Percentiles rank a stretch among this genome's conserved stretches.
Evolutionary conservation across 345 rosid genomes (phyloP).

Genomic region (Dipteronia sinensis): DNA sequence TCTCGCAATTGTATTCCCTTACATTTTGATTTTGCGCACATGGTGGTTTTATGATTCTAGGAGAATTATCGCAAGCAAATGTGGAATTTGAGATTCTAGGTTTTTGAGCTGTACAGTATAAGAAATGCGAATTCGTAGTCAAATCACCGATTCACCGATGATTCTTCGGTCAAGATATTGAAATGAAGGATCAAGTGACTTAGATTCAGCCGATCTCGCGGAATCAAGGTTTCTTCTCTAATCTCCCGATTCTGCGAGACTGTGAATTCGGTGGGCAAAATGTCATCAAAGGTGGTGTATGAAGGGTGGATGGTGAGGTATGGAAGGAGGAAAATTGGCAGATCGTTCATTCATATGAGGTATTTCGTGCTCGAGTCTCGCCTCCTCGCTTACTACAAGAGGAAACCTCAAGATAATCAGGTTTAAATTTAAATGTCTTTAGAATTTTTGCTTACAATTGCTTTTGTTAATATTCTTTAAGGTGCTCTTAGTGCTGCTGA

Average conservation of each 20-base stretch:
- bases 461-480: not conserved
- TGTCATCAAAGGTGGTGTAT: constrained; percentile 88
- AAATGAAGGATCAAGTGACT: constrained; percentile 29
- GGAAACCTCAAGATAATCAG: constrained; percentile 93
- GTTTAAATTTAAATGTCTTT: constrained; percentile 31
- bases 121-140: constrained; percentile 25
- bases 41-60: not conserved
- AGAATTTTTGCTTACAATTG: not conserved
- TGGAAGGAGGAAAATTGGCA: constrained; percentile 96
- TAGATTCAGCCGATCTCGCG: constrained; percentile 31
- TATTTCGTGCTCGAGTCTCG: constrained; percentile 91
- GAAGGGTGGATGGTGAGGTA: constrained; percentile 99
- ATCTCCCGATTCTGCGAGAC: constrained; percentile 47
- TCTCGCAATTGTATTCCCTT: not conserved
- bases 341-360: constrained; percentile 97
- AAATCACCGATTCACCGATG: constrained; percentile 13
- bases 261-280: constrained; percentile 22
- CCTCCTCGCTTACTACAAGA: constrained; percentile 96
- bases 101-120: not conserved
- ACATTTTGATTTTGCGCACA: not conserved
- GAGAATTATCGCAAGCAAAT: constrained; percentile 4
- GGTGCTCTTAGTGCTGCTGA: constrained; percentile 5
- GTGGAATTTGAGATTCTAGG: constrained; percentile 17
- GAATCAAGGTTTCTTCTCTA: constrained; percentile 32
- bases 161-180: constrained; percentile 19